A percentile compares a stretch with the other conserved stretches of the same genome.
These are phyloP conservation scores for Aspergillus sp. DNA, from an alignment of 2,329 filamentous ascomycete genomes.

Conservation along the genomic window DNA sequence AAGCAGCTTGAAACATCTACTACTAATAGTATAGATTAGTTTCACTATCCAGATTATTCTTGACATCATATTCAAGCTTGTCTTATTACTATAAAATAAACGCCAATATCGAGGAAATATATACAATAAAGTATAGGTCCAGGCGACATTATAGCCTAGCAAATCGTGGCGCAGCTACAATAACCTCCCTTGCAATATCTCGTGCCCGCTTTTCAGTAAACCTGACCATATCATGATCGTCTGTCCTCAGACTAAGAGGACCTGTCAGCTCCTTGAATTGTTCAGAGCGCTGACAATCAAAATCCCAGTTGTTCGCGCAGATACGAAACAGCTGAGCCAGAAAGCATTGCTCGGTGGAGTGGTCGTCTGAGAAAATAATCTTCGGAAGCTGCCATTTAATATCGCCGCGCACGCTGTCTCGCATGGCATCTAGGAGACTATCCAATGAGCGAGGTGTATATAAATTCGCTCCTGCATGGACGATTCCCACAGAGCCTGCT, in stretches of 20 bases:
- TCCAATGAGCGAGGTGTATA: neutral
- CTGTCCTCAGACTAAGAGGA: neutral
- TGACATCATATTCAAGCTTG: too few relatives aligned
- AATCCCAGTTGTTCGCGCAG: neutral
- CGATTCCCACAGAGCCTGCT: constrained; percentile 5
- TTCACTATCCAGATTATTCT: too few relatives aligned
- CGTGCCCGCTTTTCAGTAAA: neutral
- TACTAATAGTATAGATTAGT: too few relatives aligned
- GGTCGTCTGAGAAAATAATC: neutral
- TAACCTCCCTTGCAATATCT: neutral
- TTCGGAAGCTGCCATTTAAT: neutral
- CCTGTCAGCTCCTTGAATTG: neutral
- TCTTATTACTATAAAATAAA: too few relatives aligned
- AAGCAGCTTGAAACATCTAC: too few relatives aligned
- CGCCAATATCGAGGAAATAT: too few relatives aligned
- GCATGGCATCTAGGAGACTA: neutral
- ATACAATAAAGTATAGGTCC: too few relatives aligned
- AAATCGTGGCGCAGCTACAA: neutral
- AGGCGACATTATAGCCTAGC: neutral
- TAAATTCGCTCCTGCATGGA: constrained; percentile 7
- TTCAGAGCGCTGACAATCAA: neutral
- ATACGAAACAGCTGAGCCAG: neutral
- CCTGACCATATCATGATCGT: neutral
- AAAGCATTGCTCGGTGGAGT: neutral
- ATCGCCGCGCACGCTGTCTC: neutral